Conservation (phyloP, 345 rosid species). For the Mercurialis annua region DNA sequence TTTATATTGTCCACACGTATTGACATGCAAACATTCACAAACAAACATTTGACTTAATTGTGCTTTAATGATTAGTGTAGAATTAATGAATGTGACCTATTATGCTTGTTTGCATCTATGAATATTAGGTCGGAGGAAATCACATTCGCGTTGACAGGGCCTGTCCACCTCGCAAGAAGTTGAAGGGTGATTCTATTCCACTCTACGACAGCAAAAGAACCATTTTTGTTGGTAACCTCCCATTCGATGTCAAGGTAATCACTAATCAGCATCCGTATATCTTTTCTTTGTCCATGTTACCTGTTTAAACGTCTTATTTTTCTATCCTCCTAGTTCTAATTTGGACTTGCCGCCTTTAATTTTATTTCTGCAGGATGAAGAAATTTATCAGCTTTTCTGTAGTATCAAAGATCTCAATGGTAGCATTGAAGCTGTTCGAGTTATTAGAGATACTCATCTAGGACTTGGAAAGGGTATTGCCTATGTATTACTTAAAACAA, state of each 20-base stretch:
- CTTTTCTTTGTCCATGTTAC: neutral
- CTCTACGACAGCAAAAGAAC: conserved; percentile 83
- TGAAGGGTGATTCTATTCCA: conserved; percentile 55
- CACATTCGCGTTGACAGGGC: conserved; percentile 97
- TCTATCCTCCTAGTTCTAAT: conserved; percentile 1
- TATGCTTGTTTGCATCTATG: conserved; percentile 12
- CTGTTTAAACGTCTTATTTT: conserved; percentile 1
- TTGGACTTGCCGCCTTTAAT: neutral
- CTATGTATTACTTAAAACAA: conserved; percentile 78
- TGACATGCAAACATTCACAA: neutral
- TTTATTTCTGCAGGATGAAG: conserved; percentile 75
- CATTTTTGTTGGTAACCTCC: conserved; percentile 88
- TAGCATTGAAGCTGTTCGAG: conserved; percentile 85
- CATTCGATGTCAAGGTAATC: conserved; percentile 89
- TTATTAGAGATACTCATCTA: conserved; percentile 74
- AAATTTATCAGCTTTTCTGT: conserved; percentile 75
- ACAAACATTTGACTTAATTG: neutral
- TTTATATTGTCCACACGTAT: neutral
- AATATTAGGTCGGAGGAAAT: conserved; percentile 89
- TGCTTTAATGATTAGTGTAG: neutral
- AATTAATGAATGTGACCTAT: conserved; percentile 4
- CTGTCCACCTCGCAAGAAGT: conserved; percentile 90
- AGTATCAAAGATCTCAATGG: conserved; percentile 53
- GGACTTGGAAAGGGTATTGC: conserved; percentile 96
- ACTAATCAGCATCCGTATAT: conserved; percentile 30